phyloP scores from a whole-genome alignment of 495 filamentous ascomycete genomes.

The Podospora fimiseda region DNA sequence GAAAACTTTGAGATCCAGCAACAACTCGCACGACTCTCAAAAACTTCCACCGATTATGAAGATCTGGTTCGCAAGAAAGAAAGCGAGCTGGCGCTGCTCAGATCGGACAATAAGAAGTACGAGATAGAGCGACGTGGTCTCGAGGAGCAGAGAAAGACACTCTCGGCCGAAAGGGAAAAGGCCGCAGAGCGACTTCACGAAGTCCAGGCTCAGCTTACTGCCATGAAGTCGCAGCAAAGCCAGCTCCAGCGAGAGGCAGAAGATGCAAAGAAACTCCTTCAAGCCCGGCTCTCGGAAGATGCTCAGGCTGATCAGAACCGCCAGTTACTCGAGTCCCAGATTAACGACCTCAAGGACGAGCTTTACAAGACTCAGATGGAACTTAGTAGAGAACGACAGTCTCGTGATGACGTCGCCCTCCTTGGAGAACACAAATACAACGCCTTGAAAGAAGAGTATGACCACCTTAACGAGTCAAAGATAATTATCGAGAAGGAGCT shows the following conservation, averaged over 20 bases:
- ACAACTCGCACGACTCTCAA: conserved; percentile 79
- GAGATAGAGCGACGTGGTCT: conserved; percentile 70
- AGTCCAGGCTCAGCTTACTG: conserved; percentile 79
- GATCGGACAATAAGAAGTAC: conserved; percentile 71
- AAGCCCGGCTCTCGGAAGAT: conserved; percentile 85
- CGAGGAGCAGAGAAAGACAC: conserved; percentile 64
- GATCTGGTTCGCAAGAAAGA: conserved; percentile 89
- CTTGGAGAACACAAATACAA: conserved; percentile 83
- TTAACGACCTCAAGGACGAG: conserved; percentile 77
- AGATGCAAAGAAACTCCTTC: conserved; percentile 78
- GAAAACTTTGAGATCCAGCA: conserved; percentile 83
- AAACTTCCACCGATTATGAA: conserved; percentile 90
- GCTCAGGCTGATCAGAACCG: conserved; percentile 78
- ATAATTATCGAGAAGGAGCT: conserved; percentile 98
- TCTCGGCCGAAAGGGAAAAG: conserved; percentile 71
- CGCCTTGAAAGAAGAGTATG: conserved; percentile 74
- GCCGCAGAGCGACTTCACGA: conserved; percentile 72
- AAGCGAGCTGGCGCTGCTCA: conserved; percentile 80
- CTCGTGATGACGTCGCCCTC: conserved; percentile 90
- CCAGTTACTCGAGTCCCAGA: conserved; percentile 79
- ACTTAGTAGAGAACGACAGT: conserved; percentile 85
- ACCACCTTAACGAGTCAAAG: conserved; percentile 87
- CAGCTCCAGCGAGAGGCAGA: conserved; percentile 83
- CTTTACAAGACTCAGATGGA: conserved; percentile 81
- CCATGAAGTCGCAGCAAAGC: conserved; percentile 72